These are phyloP conservation scores for Trichothecium roseum DNA, from an alignment of 2,329 filamentous ascomycete genomes.

Conservation along the genomic window DNA sequence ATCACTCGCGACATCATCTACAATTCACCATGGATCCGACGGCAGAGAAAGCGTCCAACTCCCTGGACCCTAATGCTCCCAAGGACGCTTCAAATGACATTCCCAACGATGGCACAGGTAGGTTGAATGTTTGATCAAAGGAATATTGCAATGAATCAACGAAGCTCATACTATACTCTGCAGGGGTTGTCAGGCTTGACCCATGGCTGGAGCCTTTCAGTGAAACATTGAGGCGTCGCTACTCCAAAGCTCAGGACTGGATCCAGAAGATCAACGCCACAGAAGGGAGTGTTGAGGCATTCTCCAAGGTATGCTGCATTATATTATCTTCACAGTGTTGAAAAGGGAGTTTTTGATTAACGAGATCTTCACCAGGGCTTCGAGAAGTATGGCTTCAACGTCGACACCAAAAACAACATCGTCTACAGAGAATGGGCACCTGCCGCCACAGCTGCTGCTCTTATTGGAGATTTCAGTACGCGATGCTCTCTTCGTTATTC, in stretches of 20 bases:
- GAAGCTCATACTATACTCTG: neutral
- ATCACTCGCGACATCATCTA: neutral
- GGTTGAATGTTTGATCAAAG: slow-evolving; percentile 13
- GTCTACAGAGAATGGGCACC: slow-evolving; percentile 94
- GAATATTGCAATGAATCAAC: no score
- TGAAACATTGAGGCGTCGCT: slow-evolving; percentile 66
- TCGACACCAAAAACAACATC: slow-evolving; percentile 73
- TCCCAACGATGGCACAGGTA: slow-evolving; percentile 65
- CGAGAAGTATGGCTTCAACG: slow-evolving; percentile 78
- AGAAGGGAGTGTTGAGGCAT: slow-evolving; percentile 86
- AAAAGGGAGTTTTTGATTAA: neutral
- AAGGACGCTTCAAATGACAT: slow-evolving; percentile 35
- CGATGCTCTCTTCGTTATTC: slow-evolving; percentile 3
- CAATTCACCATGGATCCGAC: slow-evolving; percentile 18
- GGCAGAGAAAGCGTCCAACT: slow-evolving; percentile 31
- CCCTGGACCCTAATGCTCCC: slow-evolving; percentile 24
- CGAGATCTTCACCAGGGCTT: slow-evolving; percentile 50
- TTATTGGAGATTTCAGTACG: slow-evolving; percentile 92
- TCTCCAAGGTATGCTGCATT: slow-evolving; percentile 72
- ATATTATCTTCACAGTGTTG: no score
- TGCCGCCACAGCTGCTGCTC: slow-evolving; percentile 71
- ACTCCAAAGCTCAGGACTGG: slow-evolving; percentile 73
- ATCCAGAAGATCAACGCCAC: slow-evolving; percentile 70
- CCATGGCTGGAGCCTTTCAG: slow-evolving; percentile 83
- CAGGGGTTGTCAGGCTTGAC: slow-evolving; percentile 80